Conservation (phyloP, 768 basidiomycete species). For the Rhizopogon vulgaris region DNA sequence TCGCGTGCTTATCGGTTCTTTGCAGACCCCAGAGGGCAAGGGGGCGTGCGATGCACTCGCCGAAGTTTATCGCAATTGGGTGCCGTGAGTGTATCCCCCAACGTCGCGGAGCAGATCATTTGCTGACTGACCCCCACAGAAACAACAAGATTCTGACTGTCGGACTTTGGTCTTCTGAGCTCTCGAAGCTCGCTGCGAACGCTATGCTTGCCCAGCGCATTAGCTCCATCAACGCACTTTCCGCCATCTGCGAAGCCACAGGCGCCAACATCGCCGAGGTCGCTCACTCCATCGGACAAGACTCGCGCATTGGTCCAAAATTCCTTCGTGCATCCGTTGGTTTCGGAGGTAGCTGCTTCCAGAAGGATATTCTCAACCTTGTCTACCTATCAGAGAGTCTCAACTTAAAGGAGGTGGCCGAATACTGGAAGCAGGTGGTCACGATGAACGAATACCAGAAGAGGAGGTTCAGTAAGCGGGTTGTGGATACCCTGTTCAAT, state of each 20-base stretch:
- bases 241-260: conserved; percentile 97
- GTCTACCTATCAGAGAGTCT: conserved; percentile 94
- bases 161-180: conserved; percentile 97
- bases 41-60: conserved; percentile 71
- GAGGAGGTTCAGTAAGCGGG: conserved; percentile 88
- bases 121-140: conserved; percentile 27
- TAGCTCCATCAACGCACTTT: conserved; percentile 95
- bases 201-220: conserved; percentile 99
- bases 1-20: conserved; percentile 94
- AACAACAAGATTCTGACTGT: conserved; percentile 81
- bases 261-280: conserved; percentile 99
- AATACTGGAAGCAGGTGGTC: conserved; percentile 96
- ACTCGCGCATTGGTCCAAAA: conserved; percentile 88
- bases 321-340: conserved; percentile 96
- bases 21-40: conserved; percentile 82
- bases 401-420: conserved; percentile 94
- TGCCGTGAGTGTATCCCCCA: conserved; percentile 58
- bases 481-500: conserved; percentile 97
- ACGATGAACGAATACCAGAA: conserved; percentile 99
- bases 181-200: conserved; percentile 97
- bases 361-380: conserved; percentile 98
- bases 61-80: conserved; percentile 94
- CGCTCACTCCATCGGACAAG: conserved; percentile 87
- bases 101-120: conserved; percentile 3
- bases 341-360: conserved; percentile 98